Base-by-base conservation (phyloP, 2,329 filamentous ascomycete species). In the Cordyceps cicadae region DNA sequence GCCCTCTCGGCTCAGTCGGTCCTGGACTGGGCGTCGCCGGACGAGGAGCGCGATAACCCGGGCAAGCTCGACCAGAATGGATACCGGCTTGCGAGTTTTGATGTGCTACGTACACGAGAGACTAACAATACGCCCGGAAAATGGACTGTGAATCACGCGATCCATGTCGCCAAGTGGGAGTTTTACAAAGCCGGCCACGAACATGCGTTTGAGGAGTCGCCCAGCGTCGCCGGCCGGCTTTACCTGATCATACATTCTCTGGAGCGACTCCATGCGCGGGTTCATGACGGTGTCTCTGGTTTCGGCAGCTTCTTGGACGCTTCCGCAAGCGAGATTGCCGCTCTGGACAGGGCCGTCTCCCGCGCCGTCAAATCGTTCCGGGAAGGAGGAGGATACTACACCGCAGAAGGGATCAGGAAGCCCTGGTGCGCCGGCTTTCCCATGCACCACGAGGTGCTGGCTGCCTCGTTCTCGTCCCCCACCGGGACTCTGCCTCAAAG, bases 371-470 rank as follows among this genome's bases (percentile, higher is more conserved):
- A 3, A 37, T 8, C 34, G 9, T 37, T 37, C 8, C 8, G 12
- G 8, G 12, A 37, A 11, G 34, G 34, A 11, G 34, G 34, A 37
- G 34, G 34, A 2, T 14, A 14, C 34, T 37, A 37, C 34, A 12
- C 34, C 11, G 9, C 34, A 14, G 34, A 37, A 11, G 34, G 34
- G 12, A 37, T 37, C 34, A 37, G 12, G 4, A 37, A 37, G 12
- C 19, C 6, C 41, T 43, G 41, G n/a, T 15, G 6, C 6, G 26
- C 7, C 3, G 15, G 8, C 9, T 19, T 51, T 9, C 29, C 32
- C 6, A 0, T 1, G 12, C 8, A 24, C 1, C 2, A 6, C 5
- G 6, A 7, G 0, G 9, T 24, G 14, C 2, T 53, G 7, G 50
- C 34, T 1, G 50, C 34, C 14, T 19, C 5, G 12, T 53, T 53